A percentile compares a stretch with the other conserved stretches of the same genome.
Conservation (phyloP, 176 grass and related monocot genomes). For the Triticum dicoccoides region DNA sequence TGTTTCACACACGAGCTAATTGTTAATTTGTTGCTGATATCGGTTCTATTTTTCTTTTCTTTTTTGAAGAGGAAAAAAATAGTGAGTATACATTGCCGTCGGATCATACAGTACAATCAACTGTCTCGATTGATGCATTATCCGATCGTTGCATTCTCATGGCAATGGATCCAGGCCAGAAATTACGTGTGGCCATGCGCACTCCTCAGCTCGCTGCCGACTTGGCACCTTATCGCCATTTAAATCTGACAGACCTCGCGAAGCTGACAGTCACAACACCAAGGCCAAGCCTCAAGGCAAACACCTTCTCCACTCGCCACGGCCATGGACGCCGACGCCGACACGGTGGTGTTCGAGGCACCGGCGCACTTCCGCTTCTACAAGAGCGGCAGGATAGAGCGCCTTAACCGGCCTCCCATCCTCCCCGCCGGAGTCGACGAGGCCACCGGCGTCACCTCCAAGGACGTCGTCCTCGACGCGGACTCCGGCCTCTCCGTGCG, state of each 20-base stretch:
- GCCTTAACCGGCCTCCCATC: slow-evolving; percentile 18
- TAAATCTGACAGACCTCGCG: background rate
- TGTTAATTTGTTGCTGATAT: too few relatives aligned
- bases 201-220: background rate
- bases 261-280: background rate
- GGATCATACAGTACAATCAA: background rate
- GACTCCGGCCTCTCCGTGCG: slow-evolving; percentile 42
- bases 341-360: slow-evolving; percentile 35
- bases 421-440: slow-evolving; percentile 8
- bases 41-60: too few relatives aligned
- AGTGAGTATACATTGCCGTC: background rate
- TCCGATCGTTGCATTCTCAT: background rate
- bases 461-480: slow-evolving; percentile 57
- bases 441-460: slow-evolving; percentile 50
- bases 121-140: background rate
- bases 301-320: background rate
- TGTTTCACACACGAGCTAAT: too few relatives aligned
- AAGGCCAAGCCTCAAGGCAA: background rate
- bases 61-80: background rate
- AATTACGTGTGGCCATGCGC: background rate
- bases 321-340: slow-evolving; percentile 19
- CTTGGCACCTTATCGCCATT: background rate
- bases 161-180: background rate
- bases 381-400: slow-evolving; percentile 59
- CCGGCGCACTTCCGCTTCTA: slow-evolving; percentile 39